A percentile compares a stretch with the other conserved stretches of the same genome.
These are phyloP conservation scores for Eucalyptus polyanthemos DNA, from an alignment of 345 rosid species.

Conservation along the genomic window DNA sequence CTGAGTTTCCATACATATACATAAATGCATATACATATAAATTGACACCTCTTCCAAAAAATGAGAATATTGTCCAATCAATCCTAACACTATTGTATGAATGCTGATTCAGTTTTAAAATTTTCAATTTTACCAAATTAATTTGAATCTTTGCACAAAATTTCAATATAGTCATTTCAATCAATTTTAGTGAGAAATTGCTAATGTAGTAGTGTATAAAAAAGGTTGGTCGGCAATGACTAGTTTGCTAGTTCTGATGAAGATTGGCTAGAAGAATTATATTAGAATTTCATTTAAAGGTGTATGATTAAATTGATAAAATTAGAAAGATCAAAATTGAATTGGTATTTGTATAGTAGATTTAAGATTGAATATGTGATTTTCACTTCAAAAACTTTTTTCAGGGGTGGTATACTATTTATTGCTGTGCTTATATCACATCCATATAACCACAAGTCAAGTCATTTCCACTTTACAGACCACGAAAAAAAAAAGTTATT, in stretches of 20 bases:
- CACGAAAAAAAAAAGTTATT: neutral
- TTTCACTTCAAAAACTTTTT: neutral
- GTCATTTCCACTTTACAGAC: neutral
- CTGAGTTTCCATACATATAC: neutral
- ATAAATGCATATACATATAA: neutral
- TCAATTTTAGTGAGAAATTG: neutral
- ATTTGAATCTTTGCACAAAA: neutral
- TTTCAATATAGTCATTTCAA: accelerated
- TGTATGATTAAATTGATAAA: neutral
- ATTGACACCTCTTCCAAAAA: neutral
- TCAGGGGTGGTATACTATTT: neutral
- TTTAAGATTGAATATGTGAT: neutral
- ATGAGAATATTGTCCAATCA: neutral
- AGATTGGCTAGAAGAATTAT: neutral
- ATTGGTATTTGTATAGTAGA: accelerated
- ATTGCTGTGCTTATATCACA: neutral
- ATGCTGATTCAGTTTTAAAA: neutral
- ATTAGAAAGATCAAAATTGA: neutral
- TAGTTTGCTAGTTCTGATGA: accelerated
- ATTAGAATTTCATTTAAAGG: neutral
- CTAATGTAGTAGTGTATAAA: neutral
- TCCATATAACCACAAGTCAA: neutral
- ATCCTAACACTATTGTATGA: accelerated
- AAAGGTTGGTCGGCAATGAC: accelerated
- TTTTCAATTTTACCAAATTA: neutral